Evolutionary conservation across 129 eudicot species (phyloP), one percentile per base, ranked within the genome.

Genomic region (Flaveria sonorensis): DNA sequence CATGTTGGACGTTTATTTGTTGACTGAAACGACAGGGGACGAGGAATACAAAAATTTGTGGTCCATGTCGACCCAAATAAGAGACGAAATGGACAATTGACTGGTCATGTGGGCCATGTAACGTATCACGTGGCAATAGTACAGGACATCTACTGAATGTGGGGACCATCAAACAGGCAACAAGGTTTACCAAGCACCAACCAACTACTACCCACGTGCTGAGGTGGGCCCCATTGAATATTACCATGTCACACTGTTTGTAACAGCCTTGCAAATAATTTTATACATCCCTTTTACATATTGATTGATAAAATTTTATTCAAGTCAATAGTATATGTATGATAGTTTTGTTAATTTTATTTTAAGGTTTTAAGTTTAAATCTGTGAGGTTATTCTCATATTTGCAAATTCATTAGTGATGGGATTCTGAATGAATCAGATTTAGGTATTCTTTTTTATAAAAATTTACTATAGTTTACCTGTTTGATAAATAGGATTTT

Each of bases 151-250:
- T 84, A 71, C 64, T 72, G 10, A 18, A 26, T 39, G 74, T 53
- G 74, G 84, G 87, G 88, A 85, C 88, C 83, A 73, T 77, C 12
- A 61, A 19, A 75, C 45, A 64, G 81, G 71, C 61, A 70, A 71
- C 64, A 75, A 48, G 68, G 48, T 69, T 64, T 60, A 78, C 81
- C 70, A 81, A 77, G 64, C 51, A 78, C 81, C 70, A 81, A 77
- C 80, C 63, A 72, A 72, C 71, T 45, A 51, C 74, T 64, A 26
- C 71, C 65, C 80, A 72, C 68, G 76, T 71, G 79, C 70, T 24
- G n/a, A 45, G 5, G 74, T 61, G 85, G 82, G 59, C 48, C 76
- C 87, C 71, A 39, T 30, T 28, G 36, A 42, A 47, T 69, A 30
- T 30, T 30, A 30, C 36, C 36, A 30, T 30, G 36, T 30, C 36